A percentile compares a stretch with the other conserved stretches of the same genome.
phyloP scores from a whole-genome alignment of 495 filamentous ascomycete genomes.

The Aspergillus kassunensis region DNA sequence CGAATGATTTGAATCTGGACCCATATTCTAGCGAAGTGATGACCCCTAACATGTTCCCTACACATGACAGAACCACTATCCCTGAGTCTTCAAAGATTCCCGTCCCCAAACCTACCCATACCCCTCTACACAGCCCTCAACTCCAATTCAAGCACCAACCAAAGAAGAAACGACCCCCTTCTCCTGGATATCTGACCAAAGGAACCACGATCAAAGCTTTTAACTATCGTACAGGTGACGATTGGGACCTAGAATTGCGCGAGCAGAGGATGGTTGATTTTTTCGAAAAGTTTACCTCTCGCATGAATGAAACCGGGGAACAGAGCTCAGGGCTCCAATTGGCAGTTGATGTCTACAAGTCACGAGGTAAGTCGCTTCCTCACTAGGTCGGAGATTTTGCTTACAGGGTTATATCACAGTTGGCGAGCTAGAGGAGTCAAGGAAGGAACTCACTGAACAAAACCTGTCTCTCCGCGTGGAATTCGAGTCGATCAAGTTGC shows the following conservation, averaged over 20 bases:
- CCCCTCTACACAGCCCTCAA: constrained; percentile 16
- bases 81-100: constrained; percentile 15
- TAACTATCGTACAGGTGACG: constrained; percentile 47
- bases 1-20: constrained; percentile 14
- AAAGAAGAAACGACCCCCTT: constrained; percentile 20
- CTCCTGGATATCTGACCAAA: constrained; percentile 59
- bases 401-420: constrained; percentile 44
- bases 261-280: constrained; percentile 63
- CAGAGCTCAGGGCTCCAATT: constrained; percentile 65
- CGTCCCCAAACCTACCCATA: constrained; percentile 20
- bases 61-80: constrained; percentile 15
- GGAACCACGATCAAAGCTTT: constrained; percentile 58
- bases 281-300: constrained; percentile 54
- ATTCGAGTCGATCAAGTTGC: constrained; percentile 52
- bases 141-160: constrained; percentile 23
- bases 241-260: constrained; percentile 66
- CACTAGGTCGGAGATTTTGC: not conserved
- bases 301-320: constrained; percentile 57
- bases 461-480: constrained; percentile 56
- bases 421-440: constrained; percentile 59
- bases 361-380: constrained; percentile 57
- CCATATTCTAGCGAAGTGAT: constrained; percentile 1
- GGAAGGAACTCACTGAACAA: constrained; percentile 50
- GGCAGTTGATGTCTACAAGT: constrained; percentile 64
- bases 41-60: constrained; percentile 5